phyloP scores from a whole-genome alignment of 2,329 filamentous ascomycete species.

The Penicillium palitans region DNA sequence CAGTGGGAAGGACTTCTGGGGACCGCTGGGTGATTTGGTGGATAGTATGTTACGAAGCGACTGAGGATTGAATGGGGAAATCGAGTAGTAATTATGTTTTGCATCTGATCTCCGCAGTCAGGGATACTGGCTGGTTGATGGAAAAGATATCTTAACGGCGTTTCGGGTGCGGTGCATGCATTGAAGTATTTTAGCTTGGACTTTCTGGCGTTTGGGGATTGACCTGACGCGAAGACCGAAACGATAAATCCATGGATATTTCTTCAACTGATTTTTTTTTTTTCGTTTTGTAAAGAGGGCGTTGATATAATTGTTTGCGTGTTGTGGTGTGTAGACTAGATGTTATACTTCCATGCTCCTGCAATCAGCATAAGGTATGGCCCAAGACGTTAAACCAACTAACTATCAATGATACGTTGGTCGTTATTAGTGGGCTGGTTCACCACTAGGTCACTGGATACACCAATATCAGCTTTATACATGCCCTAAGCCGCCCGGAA shows the following conservation, averaged over 20 bases:
- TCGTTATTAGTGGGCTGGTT: not conserved
- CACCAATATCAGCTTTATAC: not conserved
- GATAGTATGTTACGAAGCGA: conserved; percentile 98
- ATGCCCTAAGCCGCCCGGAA: not conserved
- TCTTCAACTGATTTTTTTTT: not conserved
- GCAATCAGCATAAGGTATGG: not conserved
- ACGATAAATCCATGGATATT: conserved; percentile 5
- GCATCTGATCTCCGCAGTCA: conserved; percentile 6
- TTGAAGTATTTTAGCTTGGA: conserved; percentile 16
- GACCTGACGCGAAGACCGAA: conserved; percentile 1
- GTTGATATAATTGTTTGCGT: not conserved
- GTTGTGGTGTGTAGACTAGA: not conserved
- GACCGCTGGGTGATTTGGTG: conserved; percentile 88
- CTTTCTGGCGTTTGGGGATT: conserved; percentile 11
- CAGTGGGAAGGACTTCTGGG: conserved; percentile 96
- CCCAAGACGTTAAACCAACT: not conserved
- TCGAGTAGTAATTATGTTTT: conserved; percentile 8
- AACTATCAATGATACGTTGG: not conserved
- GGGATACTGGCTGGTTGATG: conserved; percentile 7
- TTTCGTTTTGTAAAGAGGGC: not conserved
- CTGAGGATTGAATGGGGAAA: conserved; percentile 44
- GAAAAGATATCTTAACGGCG: conserved; percentile 19
- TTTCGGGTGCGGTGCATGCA: conserved; percentile 23
- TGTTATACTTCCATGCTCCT: not conserved
- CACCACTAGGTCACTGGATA: not conserved